Conservation (phyloP, 139 green algal species). For the Tetradesmus lagerheimii region DNA sequence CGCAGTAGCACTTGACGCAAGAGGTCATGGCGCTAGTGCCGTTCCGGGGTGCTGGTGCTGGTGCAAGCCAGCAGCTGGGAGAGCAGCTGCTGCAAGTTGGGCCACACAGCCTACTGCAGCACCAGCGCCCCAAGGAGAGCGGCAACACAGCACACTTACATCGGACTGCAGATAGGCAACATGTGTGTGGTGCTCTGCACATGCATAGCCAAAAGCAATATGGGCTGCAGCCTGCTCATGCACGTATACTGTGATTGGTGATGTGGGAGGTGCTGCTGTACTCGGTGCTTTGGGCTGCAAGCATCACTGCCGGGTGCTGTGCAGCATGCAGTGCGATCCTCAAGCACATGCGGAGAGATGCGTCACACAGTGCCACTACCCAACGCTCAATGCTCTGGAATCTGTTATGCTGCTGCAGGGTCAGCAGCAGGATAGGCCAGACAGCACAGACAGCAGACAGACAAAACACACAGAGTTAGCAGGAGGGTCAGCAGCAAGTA, state of each 20-base stretch:
- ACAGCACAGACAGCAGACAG: neutral
- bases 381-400: neutral
- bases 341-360: no score
- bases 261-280: no score
- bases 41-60: slow-evolving; percentile 28
- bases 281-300: no score
- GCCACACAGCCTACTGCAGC: slow-evolving; percentile 36
- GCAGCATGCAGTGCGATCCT: no score
- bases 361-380: no score
- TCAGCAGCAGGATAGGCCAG: neutral
- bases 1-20: neutral
- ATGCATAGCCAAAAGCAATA: no score
- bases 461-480: neutral
- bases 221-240: no score
- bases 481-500: neutral
- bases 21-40: slow-evolving; percentile 20
- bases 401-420: neutral
- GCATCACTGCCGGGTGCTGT: no score
- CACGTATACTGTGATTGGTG: no score
- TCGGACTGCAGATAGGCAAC: neutral
- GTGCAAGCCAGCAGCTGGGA: slow-evolving; percentile 23
- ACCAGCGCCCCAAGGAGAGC: slow-evolving; percentile 5
- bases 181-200: neutral
- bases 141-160: slow-evolving; percentile 23
- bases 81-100: slow-evolving; percentile 28